phyloP scores from a whole-genome alignment of 371 early-diverging fungal genomes.

The Saksenaea oblongispora region DNA sequence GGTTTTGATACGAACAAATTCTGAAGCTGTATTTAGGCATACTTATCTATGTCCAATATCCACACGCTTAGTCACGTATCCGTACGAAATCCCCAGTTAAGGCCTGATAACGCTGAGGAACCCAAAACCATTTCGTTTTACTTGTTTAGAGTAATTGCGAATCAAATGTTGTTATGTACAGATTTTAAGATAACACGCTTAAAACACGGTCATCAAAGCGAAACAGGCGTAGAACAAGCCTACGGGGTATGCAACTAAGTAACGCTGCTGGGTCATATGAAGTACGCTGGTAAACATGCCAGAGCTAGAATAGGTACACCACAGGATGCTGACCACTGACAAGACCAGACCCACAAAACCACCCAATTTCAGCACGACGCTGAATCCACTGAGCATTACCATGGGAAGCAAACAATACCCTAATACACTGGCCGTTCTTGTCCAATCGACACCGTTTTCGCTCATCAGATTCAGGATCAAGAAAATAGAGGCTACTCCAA shows the following conservation, averaged over 20 bases:
- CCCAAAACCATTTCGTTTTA: background rate
- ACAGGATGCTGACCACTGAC: slow-evolving; percentile 73
- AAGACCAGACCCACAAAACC: slow-evolving; percentile 61
- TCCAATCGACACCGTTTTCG: slow-evolving; percentile 83
- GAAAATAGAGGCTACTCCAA: slow-evolving; percentile 89
- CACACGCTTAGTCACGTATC: too few relatives aligned
- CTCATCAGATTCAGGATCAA: slow-evolving; percentile 93
- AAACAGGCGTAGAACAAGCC: slow-evolving; percentile 93
- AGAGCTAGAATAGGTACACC: slow-evolving; percentile 95
- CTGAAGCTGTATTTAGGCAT: too few relatives aligned
- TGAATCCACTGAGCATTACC: slow-evolving; percentile 80
- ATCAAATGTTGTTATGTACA: background rate
- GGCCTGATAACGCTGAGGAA: background rate
- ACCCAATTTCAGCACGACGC: slow-evolving; percentile 50
- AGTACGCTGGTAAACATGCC: slow-evolving; percentile 95
- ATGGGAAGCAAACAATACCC: slow-evolving; percentile 97
- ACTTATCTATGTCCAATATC: too few relatives aligned
- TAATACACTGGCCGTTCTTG: slow-evolving; percentile 91
- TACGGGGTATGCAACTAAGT: slow-evolving; percentile 96
- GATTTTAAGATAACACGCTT: slow-evolving; percentile 15
- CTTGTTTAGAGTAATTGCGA: background rate
- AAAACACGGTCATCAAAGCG: slow-evolving; percentile 93
- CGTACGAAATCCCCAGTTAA: too few relatives aligned
- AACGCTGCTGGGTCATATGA: slow-evolving; percentile 88
- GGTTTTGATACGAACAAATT: too few relatives aligned